Conservation (phyloP, 345 rosid species). For the Arabidopsis arenosa region DNA sequence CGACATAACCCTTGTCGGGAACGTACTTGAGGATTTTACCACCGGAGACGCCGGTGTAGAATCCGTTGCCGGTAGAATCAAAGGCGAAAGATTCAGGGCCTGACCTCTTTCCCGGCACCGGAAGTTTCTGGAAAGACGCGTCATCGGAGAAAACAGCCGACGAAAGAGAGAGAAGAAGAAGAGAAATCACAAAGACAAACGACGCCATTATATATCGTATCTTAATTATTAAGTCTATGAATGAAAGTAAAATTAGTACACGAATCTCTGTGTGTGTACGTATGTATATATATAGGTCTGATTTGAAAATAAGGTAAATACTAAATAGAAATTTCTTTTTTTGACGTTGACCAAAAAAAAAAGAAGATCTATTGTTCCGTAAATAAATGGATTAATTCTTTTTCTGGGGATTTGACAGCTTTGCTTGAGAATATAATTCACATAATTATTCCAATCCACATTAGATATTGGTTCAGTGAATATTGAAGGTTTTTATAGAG, state of each 20-base stretch:
- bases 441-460: background rate
- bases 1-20: constrained; percentile 37
- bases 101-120: constrained; percentile 38
- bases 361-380: background rate
- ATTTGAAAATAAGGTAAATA: background rate
- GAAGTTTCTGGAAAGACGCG: constrained; percentile 34
- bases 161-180: constrained; percentile 33
- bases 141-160: constrained; percentile 35
- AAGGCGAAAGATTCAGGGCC: constrained; percentile 47
- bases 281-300: constrained; percentile 3
- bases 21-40: constrained; percentile 52
- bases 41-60: constrained; percentile 54
- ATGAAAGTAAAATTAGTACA: background rate
- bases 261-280: background rate
- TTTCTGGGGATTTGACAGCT: constrained; percentile 21
- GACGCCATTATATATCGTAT: constrained; percentile 23
- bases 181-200: constrained; percentile 30
- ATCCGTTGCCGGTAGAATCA: constrained; percentile 40
- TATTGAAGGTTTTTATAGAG: background rate
- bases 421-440: background rate
- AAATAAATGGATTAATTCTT: background rate
- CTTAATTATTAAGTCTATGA: background rate
- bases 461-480: background rate
- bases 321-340: constrained; percentile 15
- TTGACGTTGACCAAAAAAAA: background rate